Evolutionary conservation across 768 basidiomycete species (phyloP).

Genomic region (Phaeolepiota aurea): DNA sequence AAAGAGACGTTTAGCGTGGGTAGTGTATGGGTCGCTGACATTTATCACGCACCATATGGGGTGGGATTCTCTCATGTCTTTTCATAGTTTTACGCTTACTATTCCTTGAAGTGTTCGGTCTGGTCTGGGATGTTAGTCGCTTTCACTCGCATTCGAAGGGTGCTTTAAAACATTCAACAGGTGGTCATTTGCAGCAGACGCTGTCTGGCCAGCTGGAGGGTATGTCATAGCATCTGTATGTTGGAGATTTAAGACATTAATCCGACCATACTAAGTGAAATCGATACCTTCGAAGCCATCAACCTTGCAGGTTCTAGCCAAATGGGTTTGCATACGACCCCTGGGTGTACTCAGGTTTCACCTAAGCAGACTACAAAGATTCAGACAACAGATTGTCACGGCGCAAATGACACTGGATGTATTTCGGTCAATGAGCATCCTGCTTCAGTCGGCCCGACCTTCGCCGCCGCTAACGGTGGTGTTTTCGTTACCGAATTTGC

Average conservation of each 20-base stretch:
- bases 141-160: no score
- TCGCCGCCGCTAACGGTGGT: conserved; percentile 62
- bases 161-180: no score
- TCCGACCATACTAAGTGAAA: no score
- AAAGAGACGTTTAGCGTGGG: conserved; percentile 50
- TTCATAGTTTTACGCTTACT: background rate
- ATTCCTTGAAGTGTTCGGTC: conserved; percentile 46
- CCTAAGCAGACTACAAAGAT: conserved; percentile 41
- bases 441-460: conserved; percentile 56
- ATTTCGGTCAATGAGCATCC: conserved; percentile 45
- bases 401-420: conserved; percentile 59
- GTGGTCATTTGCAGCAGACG: conserved; percentile 50
- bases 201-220: conserved; percentile 55
- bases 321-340: conserved; percentile 62
- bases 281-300: conserved; percentile 80
- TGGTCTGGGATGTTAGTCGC: conserved; percentile 62
- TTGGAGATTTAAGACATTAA: no score
- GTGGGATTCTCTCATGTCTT: conserved; percentile 23
- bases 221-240: conserved; percentile 16
- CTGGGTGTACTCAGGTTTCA: conserved; percentile 45
- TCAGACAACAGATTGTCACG: conserved; percentile 51
- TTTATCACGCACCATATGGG: conserved; percentile 58
- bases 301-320: conserved; percentile 60
- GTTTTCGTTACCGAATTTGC: conserved; percentile 72
- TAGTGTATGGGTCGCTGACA: conserved; percentile 56